Percentiles rank a stretch among this genome's conserved stretches.
These are phyloP conservation scores for Suillus ampliporus DNA, from an alignment of 768 basidiomycete species.

Conservation along the genomic window DNA sequence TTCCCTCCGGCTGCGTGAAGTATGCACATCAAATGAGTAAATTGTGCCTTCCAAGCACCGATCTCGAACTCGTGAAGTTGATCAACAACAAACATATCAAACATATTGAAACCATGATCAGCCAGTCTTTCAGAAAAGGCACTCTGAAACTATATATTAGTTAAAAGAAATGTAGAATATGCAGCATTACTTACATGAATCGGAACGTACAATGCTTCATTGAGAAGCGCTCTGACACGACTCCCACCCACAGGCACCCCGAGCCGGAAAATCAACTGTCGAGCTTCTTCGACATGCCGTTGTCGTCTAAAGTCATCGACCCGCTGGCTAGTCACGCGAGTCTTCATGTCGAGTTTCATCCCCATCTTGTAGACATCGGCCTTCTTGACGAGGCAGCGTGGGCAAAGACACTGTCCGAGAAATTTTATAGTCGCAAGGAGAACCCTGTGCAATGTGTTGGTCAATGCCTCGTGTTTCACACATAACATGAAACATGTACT, in stretches of 20 bases:
- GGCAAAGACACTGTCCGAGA: slow-evolving; percentile 30
- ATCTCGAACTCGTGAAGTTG: slow-evolving; percentile 29
- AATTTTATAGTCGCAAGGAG: slow-evolving; percentile 28
- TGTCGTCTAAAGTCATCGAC: background rate
- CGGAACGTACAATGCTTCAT: slow-evolving; percentile 37
- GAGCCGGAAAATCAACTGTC: slow-evolving; percentile 9
- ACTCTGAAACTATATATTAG: slow-evolving; percentile 7
- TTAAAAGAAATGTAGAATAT: slow-evolving; percentile 1
- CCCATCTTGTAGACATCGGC: slow-evolving; percentile 21
- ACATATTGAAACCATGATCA: slow-evolving; percentile 16
- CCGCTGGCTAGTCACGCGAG: background rate
- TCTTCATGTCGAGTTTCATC: slow-evolving; percentile 11
- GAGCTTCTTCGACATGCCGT: slow-evolving; percentile 9
- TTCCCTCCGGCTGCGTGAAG: background rate
- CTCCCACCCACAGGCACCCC: slow-evolving; percentile 28
- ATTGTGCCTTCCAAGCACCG: slow-evolving; percentile 29
- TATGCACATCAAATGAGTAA: slow-evolving; percentile 32
- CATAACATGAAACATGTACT: background rate
- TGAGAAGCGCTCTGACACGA: slow-evolving; percentile 31
- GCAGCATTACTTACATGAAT: slow-evolving; percentile 26
- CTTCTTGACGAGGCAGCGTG: slow-evolving; percentile 28
- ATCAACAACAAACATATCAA: slow-evolving; percentile 18
- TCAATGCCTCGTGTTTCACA: background rate
- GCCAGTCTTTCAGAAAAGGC: slow-evolving; percentile 11
- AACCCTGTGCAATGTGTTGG: background rate